Evolutionary conservation across 108 stramenopile species (phyloP), one percentile per base, ranked within the genome.

Genomic region (Skeletonema tropicum): DNA sequence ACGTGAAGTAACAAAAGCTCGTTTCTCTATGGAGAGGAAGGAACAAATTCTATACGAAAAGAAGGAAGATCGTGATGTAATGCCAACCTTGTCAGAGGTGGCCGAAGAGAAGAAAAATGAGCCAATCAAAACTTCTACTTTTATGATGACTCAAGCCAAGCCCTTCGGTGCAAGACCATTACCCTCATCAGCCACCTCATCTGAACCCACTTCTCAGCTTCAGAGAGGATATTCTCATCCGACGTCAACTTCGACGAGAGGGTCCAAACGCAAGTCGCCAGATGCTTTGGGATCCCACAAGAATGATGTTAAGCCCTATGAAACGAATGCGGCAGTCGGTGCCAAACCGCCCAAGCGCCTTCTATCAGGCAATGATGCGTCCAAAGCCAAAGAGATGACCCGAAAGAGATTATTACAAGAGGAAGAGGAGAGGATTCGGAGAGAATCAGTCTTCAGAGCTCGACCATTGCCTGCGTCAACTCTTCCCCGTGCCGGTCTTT

Each of bases 391-490:
- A 64, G 77, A 68, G 68, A 69, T 57, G 38, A 68, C 21, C 70
- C 72, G 23, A 29, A 67, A 36, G 29, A 60, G 74, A 6, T 67
- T 67, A 2, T 29, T 69, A 32, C 57, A 79, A 49, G 67, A 79
- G 33, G 68, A 79, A 33, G 73, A 83, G 10, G 77, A 30, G 13
- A 70, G 52, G 60, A 38, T 68, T 5, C 21, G 67, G 26, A 42
- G 73, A n/a, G 66, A 79, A 30, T 74, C 82, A 12, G 19, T 46
- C 12, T 83, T 83, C 42, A 74, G 57, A 66, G 82, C 82, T 63
- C 73, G 66, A 0, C 82, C 82, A 15, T 48, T 83, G 15, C 73
- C 82, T 21, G 73, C 68, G 3, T 41, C 67, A 15, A 72, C 76
- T 39, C 57, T 59, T 12, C 41, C 48, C 8, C 38, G 66, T 19